Base-by-base conservation (phyloP, 2,329 filamentous ascomycete species). In the Eutypa lata region DNA sequence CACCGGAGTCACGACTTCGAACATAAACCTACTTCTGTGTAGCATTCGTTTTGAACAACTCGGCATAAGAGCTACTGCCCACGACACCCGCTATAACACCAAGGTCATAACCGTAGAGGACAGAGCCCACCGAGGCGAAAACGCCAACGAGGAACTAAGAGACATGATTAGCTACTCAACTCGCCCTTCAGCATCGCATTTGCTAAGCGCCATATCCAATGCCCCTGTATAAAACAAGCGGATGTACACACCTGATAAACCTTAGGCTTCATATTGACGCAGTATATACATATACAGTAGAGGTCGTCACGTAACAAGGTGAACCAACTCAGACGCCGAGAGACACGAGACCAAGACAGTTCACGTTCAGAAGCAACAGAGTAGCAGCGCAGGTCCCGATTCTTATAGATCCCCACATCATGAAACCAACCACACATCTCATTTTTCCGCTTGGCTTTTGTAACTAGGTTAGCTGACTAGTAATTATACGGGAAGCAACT, bases 61-160 rank as follows among this genome's bases (percentile, higher is more conserved):
- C 54, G 4, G 62, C 64, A 60, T 79, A 80, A 8, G 74, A 70
- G 10, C 68, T 66, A 18, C 77, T 79, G 14, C 78, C 76, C 51
- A 83, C 75, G 14, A 79, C 79, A 50, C 77, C 71, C 47, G 76
- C 76, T 52, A 80, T 78, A 40, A 79, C 76, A 61, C 78, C 78
- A 11, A 83, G 69, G 62, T 82, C 80, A 61, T 83, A 82, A 48
- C 80, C 80, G 60, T 71, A 83, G 31, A 80, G 73, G 47, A 81
- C 71, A 4, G 78, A 81, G 43, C 80, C 80, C 42, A 82, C 69
- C 21, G 80, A 82, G 58, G 79, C 80, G 63, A 83, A 82, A 28
- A 79, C 70, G 62, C 75, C 73, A 35, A 80, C 75, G 48, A 81
- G 73, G 60, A 79, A 80, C 69, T 82, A 11, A 21, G 14, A 19